Percentiles rank a stretch among this genome's conserved stretches.
These are phyloP conservation scores for Cantharellus anzutake DNA, from an alignment of 768 basidiomycete species.

Conservation along the genomic window DNA sequence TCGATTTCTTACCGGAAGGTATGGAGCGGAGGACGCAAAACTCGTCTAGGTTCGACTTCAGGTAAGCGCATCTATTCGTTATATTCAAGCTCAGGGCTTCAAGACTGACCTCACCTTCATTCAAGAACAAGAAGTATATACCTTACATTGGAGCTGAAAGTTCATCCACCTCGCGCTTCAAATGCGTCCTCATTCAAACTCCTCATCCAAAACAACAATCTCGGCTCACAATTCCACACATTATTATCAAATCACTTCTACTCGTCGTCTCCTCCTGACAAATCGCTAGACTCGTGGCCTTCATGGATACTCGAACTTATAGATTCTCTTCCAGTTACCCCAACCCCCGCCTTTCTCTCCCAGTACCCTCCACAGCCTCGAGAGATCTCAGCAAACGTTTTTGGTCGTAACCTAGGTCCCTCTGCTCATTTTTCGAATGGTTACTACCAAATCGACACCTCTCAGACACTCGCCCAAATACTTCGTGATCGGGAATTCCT, in stretches of 20 bases:
- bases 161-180: slow-evolving; percentile 25
- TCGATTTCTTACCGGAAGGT: slow-evolving; percentile 59
- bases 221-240: slow-evolving; percentile 29
- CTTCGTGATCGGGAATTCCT: slow-evolving; percentile 49
- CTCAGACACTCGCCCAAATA: slow-evolving; percentile 25
- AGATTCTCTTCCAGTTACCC: neutral
- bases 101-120: neutral
- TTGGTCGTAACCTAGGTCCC: neutral
- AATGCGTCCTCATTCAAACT: slow-evolving; percentile 19
- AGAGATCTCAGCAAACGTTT: neutral
- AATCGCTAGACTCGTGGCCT: neutral
- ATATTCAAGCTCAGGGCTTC: neutral
- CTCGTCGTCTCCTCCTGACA: slow-evolving; percentile 11
- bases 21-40: slow-evolving; percentile 67
- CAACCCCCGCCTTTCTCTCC: slow-evolving; percentile 33
- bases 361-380: slow-evolving; percentile 3
- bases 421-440: slow-evolving; percentile 8
- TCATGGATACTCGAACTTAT: neutral
- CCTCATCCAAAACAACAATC: slow-evolving; percentile 44
- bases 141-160: slow-evolving; percentile 54
- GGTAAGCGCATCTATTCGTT: slow-evolving; percentile 28
- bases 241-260: slow-evolving; percentile 23
- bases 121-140: slow-evolving; percentile 33
- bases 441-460: slow-evolving; percentile 41
- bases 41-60: slow-evolving; percentile 67